A percentile compares a stretch with the other conserved stretches of the same genome.
These are phyloP conservation scores for Voacanga thouarsii DNA, from an alignment of 257 asterid species.

Conservation along the genomic window DNA sequence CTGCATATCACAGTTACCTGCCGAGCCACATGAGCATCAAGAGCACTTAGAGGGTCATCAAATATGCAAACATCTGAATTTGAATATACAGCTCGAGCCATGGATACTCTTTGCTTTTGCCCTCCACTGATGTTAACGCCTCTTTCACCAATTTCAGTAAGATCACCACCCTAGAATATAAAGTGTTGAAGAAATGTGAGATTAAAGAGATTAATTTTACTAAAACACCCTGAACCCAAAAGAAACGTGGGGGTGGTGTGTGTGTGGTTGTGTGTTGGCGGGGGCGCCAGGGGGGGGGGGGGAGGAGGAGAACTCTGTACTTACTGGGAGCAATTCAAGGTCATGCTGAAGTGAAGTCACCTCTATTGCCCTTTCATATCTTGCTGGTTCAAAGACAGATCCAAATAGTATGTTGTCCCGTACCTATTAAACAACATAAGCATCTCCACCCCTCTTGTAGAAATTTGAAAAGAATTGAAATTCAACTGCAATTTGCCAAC, in stretches of 20 bases:
- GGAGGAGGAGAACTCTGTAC: constrained; percentile 14
- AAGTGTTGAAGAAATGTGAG: constrained; percentile 7
- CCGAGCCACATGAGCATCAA: constrained; percentile 96
- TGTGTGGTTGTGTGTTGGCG: too few species aligned
- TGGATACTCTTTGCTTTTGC: constrained; percentile 96
- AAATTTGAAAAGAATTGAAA: not conserved
- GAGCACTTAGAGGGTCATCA: constrained; percentile 98
- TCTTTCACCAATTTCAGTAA: constrained; percentile 99
- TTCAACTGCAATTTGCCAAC: not conserved
- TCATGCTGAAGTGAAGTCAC: constrained; percentile 75
- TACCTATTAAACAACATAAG: constrained; percentile 45
- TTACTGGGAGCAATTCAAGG: constrained; percentile 80
- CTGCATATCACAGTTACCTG: constrained; percentile 50
- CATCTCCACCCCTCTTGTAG: not conserved
- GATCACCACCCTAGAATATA: constrained; percentile 78
- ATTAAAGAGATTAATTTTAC: constrained; percentile 7
- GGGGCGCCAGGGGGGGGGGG: too few species aligned
- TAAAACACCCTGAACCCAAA: constrained; percentile 11
- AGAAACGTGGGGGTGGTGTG: too few species aligned
- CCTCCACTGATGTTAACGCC: constrained; percentile 99
- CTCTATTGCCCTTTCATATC: constrained; percentile 67
- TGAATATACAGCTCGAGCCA: constrained; percentile 98
- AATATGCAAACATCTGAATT: constrained; percentile 86
- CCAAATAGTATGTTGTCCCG: constrained; percentile 82
- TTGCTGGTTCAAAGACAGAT: constrained; percentile 56